A percentile compares a stretch with the other conserved stretches of the same genome.
These are phyloP conservation scores for Aristolochia fimbriata DNA, from an alignment of 164 flowering plant species.

Conservation along the genomic window DNA sequence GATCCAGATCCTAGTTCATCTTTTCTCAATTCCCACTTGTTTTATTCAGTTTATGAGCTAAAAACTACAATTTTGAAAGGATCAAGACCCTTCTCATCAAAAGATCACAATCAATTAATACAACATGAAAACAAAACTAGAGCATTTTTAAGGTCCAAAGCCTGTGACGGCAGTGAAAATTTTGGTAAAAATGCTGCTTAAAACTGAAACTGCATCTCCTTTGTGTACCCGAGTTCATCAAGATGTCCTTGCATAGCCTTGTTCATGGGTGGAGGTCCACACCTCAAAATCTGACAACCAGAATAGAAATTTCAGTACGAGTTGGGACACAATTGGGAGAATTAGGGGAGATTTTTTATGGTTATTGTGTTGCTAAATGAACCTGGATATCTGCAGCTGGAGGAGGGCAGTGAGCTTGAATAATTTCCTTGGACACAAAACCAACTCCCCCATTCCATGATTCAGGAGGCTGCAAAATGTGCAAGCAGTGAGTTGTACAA, in stretches of 20 bases:
- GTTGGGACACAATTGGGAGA: not conserved
- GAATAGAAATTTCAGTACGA: not conserved
- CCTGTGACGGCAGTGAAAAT: no score
- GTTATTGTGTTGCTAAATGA: not conserved
- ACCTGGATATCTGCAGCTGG: slow-evolving; percentile 88
- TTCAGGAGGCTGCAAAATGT: slow-evolving; percentile 74
- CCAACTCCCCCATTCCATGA: slow-evolving; percentile 95
- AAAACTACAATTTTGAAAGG: no score
- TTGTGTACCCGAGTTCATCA: slow-evolving; percentile 55
- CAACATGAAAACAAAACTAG: no score
- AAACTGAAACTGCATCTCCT: slow-evolving; percentile 88
- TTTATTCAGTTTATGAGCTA: no score
- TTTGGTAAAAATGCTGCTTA: slow-evolving; percentile 12
- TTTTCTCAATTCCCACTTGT: no score
- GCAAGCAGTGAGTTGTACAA: not conserved
- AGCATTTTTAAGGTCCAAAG: no score
- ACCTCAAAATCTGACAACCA: slow-evolving; percentile 56
- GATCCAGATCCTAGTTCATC: no score
- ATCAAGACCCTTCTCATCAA: no score
- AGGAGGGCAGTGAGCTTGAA: slow-evolving; percentile 76
- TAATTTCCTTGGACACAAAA: slow-evolving; percentile 92
- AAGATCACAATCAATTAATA: no score
- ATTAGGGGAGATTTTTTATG: not conserved
- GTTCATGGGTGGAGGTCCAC: slow-evolving; percentile 98
- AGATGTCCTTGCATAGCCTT: slow-evolving; percentile 91